phyloP scores from a whole-genome alignment of 371 early-diverging fungal species.

The Cokeromyces recurvatus region DNA sequence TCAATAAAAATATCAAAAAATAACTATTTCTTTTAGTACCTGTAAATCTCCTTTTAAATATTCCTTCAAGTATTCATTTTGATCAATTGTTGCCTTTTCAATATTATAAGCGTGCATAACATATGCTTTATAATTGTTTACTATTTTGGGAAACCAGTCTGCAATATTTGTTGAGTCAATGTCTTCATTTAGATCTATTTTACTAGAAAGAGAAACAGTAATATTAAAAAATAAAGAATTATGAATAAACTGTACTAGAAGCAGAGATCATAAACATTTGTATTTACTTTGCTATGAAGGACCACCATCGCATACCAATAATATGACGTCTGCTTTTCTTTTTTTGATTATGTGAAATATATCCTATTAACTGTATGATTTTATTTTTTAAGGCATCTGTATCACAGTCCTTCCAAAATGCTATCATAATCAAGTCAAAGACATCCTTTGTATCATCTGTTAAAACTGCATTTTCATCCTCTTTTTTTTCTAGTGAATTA shows the following conservation, averaged over 20 bases:
- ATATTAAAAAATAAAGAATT: no score
- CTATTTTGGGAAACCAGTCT: slow-evolving; percentile 14
- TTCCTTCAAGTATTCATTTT: slow-evolving; percentile 6
- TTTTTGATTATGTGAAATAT: slow-evolving; percentile 17
- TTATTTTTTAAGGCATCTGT: slow-evolving; percentile 16
- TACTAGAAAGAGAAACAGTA: no score
- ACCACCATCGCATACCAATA: slow-evolving; percentile 40
- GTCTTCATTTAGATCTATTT: neutral
- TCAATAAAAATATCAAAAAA: neutral
- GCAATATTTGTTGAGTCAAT: neutral
- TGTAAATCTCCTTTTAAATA: slow-evolving; percentile 24
- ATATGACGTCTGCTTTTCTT: slow-evolving; percentile 17
- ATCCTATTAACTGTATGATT: slow-evolving; percentile 18
- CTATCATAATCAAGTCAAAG: slow-evolving; percentile 23
- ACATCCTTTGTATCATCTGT: slow-evolving; percentile 18
- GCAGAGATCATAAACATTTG: no score
- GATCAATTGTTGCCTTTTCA: slow-evolving; percentile 3
- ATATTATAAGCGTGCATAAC: slow-evolving; percentile 5
- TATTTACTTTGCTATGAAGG: slow-evolving; percentile 28
- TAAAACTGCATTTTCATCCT: slow-evolving; percentile 14
- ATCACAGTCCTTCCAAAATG: slow-evolving; percentile 21
- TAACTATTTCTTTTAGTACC: slow-evolving; percentile 8
- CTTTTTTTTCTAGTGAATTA: slow-evolving; percentile 5
- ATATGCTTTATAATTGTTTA: slow-evolving; percentile 10
- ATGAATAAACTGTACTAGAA: no score